phyloP scores from a whole-genome alignment of 2,329 filamentous ascomycete genomes.

The Pseudogymnoascus sp. region DNA sequence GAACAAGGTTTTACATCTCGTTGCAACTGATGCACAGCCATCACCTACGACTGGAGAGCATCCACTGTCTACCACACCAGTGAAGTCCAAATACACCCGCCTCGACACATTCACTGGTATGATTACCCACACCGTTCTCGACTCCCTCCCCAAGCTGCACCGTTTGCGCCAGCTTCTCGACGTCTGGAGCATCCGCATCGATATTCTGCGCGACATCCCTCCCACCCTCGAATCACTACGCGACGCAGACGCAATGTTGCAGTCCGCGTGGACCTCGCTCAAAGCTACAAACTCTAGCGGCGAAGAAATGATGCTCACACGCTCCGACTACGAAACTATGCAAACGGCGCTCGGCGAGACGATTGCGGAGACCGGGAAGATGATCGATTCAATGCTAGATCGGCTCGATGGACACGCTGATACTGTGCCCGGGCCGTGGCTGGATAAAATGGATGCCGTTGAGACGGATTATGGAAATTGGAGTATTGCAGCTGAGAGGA shows the following conservation, averaged over 20 bases:
- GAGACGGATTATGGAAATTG: constrained; percentile 74
- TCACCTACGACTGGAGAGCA: constrained; percentile 26
- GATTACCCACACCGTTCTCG: constrained; percentile 84
- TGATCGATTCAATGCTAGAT: constrained; percentile 81
- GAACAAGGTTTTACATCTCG: constrained; percentile 64
- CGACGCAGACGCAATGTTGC: constrained; percentile 57
- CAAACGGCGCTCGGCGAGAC: constrained; percentile 57
- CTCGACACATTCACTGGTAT: constrained; percentile 88
- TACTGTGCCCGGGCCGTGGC: constrained; percentile 76
- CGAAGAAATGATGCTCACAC: constrained; percentile 11
- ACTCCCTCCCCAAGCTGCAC: constrained; percentile 73
- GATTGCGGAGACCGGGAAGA: constrained; percentile 60
- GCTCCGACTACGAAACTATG: constrained; percentile 41
- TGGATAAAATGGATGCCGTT: constrained; percentile 73
- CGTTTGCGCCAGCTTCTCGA: constrained; percentile 64
- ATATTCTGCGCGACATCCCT: constrained; percentile 67
- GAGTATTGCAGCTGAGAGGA: constrained; percentile 68
- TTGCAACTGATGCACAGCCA: constrained; percentile 32
- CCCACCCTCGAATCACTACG: constrained; percentile 56
- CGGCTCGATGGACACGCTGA: constrained; percentile 75
- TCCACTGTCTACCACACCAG: constrained; percentile 20
- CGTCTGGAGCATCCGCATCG: constrained; percentile 68
- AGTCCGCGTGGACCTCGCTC: constrained; percentile 52
- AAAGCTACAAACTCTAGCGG: neutral
- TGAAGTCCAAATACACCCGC: constrained; percentile 47